These are phyloP conservation scores for Deuterostichococcus epilithicus DNA, from an alignment of 139 green algal genomes.

Conservation along the genomic window DNA sequence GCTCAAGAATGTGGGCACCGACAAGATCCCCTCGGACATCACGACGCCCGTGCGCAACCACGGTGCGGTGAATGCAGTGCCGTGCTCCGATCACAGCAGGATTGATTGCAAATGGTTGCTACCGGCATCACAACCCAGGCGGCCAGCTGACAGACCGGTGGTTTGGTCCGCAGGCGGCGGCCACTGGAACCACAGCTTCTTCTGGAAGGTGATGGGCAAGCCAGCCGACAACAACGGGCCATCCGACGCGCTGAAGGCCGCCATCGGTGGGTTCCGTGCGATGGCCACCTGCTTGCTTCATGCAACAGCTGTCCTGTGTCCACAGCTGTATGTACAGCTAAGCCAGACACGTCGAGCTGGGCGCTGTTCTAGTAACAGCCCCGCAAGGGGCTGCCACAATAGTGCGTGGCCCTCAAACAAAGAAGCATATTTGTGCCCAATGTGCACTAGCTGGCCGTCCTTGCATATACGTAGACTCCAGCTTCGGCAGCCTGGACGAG, in stretches of 20 bases:
- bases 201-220: conserved; percentile 56
- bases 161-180: conserved; percentile 17
- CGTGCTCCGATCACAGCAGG: neutral
- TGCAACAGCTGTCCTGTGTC: no score
- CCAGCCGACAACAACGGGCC: conserved; percentile 38
- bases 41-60: conserved; percentile 65
- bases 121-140: neutral
- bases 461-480: neutral
- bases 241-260: conserved; percentile 48
- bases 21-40: conserved; percentile 49
- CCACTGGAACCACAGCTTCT: conserved; percentile 64
- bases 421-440: no score
- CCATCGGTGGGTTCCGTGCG: conserved; percentile 55
- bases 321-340: no score
- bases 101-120: neutral
- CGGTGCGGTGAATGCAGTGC: conserved; percentile 4
- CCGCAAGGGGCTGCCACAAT: no score
- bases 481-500: conserved; percentile 66
- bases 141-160: neutral
- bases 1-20: conserved; percentile 44
- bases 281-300: neutral
- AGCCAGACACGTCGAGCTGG: no score
- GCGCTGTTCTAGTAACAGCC: no score
- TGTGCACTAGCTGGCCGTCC: no score
- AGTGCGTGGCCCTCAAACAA: no score